phyloP scores from a whole-genome alignment of 2,329 filamentous ascomycete species.

The Elsinoe arachidis region DNA sequence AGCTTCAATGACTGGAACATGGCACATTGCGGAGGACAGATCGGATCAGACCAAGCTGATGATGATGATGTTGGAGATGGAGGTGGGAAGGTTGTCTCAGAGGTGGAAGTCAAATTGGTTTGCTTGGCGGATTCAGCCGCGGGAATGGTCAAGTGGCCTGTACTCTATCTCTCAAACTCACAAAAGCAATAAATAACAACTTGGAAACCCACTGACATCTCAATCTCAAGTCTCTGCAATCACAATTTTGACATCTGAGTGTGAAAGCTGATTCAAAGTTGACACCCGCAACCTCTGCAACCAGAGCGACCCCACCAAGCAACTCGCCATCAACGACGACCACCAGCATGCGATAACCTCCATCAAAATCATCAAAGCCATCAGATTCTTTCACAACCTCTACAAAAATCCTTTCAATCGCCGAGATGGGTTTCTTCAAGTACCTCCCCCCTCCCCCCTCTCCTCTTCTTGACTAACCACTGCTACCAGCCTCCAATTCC shows the following conservation, averaged over 20 bases:
- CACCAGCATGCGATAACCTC: neutral
- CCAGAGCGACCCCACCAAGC: neutral
- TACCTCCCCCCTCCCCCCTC: neutral
- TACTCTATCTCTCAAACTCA: neutral
- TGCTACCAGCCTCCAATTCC: constrained; percentile 34
- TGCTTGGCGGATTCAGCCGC: neutral
- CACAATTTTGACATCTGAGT: neutral
- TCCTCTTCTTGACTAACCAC: neutral
- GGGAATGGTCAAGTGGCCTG: neutral
- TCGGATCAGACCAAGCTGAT: too few species aligned
- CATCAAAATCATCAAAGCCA: neutral
- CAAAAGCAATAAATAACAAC: neutral
- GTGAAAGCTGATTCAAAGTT: neutral
- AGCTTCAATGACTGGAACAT: too few species aligned
- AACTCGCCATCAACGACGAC: neutral
- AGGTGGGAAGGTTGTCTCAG: too few species aligned
- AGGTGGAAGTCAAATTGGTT: neutral
- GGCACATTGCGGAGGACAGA: too few species aligned
- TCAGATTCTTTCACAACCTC: neutral
- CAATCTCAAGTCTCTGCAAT: neutral
- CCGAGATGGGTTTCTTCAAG: neutral
- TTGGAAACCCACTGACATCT: neutral
- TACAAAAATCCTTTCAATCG: neutral
- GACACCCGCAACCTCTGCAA: neutral
- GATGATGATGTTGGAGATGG: too few species aligned